A percentile compares a stretch with the other conserved stretches of the same genome.
phyloP scores from a whole-genome alignment of 345 rosid species.

The sweet orange (Citrus sinensis) region DNA sequence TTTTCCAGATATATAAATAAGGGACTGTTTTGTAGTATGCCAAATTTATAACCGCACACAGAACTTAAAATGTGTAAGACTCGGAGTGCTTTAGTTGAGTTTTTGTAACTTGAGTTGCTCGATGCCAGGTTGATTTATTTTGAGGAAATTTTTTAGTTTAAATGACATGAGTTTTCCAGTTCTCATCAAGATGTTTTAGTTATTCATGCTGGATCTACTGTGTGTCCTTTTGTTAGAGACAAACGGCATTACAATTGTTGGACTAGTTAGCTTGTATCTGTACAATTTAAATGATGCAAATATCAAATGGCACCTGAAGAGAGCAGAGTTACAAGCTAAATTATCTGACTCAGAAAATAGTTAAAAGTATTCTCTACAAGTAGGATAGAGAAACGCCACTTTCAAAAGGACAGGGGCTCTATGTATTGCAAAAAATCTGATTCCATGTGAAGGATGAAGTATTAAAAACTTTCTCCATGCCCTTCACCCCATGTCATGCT shows the following conservation, averaged over 20 bases:
- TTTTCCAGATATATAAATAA: slow-evolving; percentile 7
- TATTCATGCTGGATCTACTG: neutral
- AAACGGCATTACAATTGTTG: neutral
- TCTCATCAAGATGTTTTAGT: neutral
- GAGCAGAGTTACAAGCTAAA: too few species aligned
- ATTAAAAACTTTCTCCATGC: slow-evolving; percentile 3
- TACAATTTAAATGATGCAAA: neutral
- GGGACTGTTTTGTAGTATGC: neutral
- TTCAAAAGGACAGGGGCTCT: neutral
- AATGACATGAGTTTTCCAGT: neutral
- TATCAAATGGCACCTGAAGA: neutral
- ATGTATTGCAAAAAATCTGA: neutral
- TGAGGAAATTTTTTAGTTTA: neutral
- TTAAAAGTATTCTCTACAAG: too few species aligned
- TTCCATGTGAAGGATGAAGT: neutral
- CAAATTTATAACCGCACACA: neutral
- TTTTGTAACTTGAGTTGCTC: neutral
- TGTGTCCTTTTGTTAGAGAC: neutral
- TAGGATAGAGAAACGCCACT: neutral
- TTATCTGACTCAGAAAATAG: too few species aligned
- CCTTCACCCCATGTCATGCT: neutral
- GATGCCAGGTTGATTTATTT: neutral
- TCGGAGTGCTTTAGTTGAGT: neutral
- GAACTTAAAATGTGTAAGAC: neutral
- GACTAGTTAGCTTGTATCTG: neutral